A percentile compares a stretch with the other conserved stretches of the same genome.
Evolutionary conservation across 2,329 filamentous ascomycete species (phyloP).

Genomic region (Aspergillus spinulosporus): DNA sequence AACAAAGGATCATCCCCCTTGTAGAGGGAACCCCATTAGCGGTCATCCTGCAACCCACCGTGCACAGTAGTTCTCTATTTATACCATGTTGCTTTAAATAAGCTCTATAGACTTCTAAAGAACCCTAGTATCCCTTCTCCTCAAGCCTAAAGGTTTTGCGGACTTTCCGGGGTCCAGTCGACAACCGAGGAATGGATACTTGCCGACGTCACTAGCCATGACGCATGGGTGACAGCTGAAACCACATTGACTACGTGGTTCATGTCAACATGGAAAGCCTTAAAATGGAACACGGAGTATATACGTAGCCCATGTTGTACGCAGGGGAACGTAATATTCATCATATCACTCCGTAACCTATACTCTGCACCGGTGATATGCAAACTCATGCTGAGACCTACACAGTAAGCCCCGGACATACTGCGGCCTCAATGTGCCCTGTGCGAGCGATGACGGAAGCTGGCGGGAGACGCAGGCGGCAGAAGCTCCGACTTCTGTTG

Average conservation of each 20-base stretch:
- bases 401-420: not conserved
- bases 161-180: not conserved
- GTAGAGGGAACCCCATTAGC: not conserved
- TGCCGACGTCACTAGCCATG: slow-evolving; percentile 33
- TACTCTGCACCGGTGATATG: not conserved
- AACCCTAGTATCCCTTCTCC: too few relatives aligned
- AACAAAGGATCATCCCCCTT: slow-evolving; percentile 1
- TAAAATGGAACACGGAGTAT: slow-evolving; percentile 3
- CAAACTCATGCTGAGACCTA: not conserved
- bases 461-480: slow-evolving; percentile 6
- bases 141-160: not conserved
- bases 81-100: too few relatives aligned
- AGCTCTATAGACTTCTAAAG: too few relatives aligned
- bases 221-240: slow-evolving; percentile 15
- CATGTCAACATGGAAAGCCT: not conserved
- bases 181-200: slow-evolving; percentile 3
- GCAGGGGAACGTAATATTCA: not conserved
- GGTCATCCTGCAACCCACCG: not conserved
- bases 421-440: slow-evolving; percentile 17
- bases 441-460: slow-evolving; percentile 19
- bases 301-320: not conserved
- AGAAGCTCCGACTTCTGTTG: slow-evolving; percentile 11
- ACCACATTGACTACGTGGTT: not conserved
- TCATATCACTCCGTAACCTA: not conserved
- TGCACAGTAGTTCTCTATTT: too few relatives aligned